Evolutionary conservation across 2,329 filamentous ascomycete species (phyloP), one percentile per base, ranked within the genome.

Genomic region (Cladosporium velox): DNA sequence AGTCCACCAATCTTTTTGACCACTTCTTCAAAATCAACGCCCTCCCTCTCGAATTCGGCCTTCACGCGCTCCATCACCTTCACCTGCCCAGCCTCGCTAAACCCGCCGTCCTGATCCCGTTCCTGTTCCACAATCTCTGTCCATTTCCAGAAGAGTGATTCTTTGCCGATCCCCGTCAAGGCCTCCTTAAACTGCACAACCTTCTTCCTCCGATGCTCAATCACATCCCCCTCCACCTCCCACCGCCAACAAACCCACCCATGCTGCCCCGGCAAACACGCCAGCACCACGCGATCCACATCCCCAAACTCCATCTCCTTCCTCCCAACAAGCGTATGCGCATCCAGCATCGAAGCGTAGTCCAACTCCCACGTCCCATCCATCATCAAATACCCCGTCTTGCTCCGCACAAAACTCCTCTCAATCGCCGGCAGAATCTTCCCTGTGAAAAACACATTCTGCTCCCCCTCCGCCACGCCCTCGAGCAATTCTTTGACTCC

Each of bases 61-160:
- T 90, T 87, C 59, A 93, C 91, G 78, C 93, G 89, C 69, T 87
- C 81, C 66, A 92, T 91, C 1, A 91, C 89, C 52, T 83, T 85
- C 65, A 86, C 82, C 78, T 96, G 92, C 73, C 88, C 85, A 75
- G 93, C 90, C 0, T 84, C 81, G 1, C 89, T 91, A 74, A 96
- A 96, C 0, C 91, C 91, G 21, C 90, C 91, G 0, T 92, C 91
- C 70, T 86, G 86, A 41, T 88, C 90, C 51, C 91, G 90, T 79
- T 97, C 93, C 73, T 88, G 96, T 79, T 97, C 93, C 59, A 97
- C 88, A 74, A 96, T 86, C 81, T 97, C 93, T 59, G 97, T 91
- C 92, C 93, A 97, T 65, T 90, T 87, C 80, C 91, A 97, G 80
- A 97, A 97, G 63, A 97, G 78, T 69, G 90, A 88, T 77, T 97